Conservation (phyloP, 140 eudicot species). For the Ambrosia hybrid region DNA sequence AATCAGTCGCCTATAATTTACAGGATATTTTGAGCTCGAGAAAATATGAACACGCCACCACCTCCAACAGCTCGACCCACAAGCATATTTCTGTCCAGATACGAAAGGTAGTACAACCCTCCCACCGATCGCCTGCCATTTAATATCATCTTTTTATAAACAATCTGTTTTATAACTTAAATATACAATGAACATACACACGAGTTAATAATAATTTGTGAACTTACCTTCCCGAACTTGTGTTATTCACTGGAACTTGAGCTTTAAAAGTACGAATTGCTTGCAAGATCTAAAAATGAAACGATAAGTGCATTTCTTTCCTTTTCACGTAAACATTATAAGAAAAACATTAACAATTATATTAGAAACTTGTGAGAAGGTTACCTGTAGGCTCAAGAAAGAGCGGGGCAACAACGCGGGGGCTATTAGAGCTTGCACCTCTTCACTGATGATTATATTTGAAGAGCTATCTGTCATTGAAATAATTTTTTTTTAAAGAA, state of each 20-base stretch:
- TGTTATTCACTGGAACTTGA: slow-evolving; percentile 62
- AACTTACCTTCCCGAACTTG: slow-evolving; percentile 60
- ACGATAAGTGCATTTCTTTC: not conserved
- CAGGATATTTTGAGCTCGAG: slow-evolving; percentile 61
- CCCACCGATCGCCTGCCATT: slow-evolving; percentile 68
- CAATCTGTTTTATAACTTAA: not conserved
- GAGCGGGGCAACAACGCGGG: slow-evolving; percentile 88
- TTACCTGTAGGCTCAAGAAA: slow-evolving; percentile 70
- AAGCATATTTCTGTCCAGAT: slow-evolving; percentile 79
- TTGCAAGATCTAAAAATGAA: slow-evolving; percentile 59
- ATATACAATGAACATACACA: not conserved
- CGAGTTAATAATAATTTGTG: not conserved
- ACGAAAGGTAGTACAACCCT: slow-evolving; percentile 86
- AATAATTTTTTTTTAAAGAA: not conserved
- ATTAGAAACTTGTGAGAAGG: slow-evolving; percentile 14
- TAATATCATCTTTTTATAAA: not conserved
- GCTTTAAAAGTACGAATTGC: slow-evolving; percentile 74
- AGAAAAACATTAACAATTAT: no score
- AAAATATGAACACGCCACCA: slow-evolving; percentile 82
- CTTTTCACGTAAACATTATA: not conserved
- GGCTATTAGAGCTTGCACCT: slow-evolving; percentile 80
- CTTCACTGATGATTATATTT: slow-evolving; percentile 78
- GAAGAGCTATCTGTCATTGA: slow-evolving; percentile 64
- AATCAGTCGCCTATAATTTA: slow-evolving; percentile 10
- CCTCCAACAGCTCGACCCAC: slow-evolving; percentile 92